These are phyloP conservation scores for Paradendryphiella salina DNA, from an alignment of 2,329 filamentous ascomycete genomes.

Conservation along the genomic window DNA sequence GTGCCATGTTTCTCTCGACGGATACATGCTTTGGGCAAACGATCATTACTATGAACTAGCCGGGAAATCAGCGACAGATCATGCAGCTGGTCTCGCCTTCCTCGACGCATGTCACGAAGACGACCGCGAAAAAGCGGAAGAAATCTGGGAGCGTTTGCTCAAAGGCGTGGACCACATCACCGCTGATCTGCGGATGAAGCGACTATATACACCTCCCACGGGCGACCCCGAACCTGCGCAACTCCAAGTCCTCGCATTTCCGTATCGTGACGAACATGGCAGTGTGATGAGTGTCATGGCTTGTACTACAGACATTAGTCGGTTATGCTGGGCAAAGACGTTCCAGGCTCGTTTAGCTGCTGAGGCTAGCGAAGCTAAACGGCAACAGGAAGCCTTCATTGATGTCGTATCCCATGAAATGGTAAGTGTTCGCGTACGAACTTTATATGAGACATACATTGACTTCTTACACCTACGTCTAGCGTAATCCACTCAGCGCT, in stretches of 20 bases:
- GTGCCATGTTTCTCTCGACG: conserved; percentile 37
- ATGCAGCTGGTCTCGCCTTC: conserved; percentile 21
- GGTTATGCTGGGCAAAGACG: conserved; percentile 46
- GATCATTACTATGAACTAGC: conserved; percentile 40
- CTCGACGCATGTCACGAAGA: conserved; percentile 37
- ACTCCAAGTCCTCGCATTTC: conserved; percentile 42
- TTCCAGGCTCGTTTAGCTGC: conserved; percentile 45
- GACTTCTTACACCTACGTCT: too few species aligned
- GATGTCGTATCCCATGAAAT: conserved; percentile 51
- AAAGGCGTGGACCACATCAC: conserved; percentile 33
- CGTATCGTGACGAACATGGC: conserved; percentile 39
- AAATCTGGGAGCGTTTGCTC: conserved; percentile 31
- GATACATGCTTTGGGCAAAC: conserved; percentile 42
- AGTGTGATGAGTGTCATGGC: conserved; percentile 43
- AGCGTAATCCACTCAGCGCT: conserved; percentile 51
- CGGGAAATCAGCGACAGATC: conserved; percentile 25
- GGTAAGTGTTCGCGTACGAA: too few species aligned
- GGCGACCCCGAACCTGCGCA: conserved; percentile 39
- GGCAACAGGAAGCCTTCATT: conserved; percentile 48
- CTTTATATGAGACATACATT: too few species aligned
- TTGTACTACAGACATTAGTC: conserved; percentile 47
- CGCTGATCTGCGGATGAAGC: conserved; percentile 37
- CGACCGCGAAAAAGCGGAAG: conserved; percentile 30
- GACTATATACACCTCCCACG: conserved; percentile 35
- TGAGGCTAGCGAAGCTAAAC: conserved; percentile 47